Evolutionary conservation across 2,329 filamentous ascomycete species (phyloP).

Genomic region (Penicillium sp.): DNA sequence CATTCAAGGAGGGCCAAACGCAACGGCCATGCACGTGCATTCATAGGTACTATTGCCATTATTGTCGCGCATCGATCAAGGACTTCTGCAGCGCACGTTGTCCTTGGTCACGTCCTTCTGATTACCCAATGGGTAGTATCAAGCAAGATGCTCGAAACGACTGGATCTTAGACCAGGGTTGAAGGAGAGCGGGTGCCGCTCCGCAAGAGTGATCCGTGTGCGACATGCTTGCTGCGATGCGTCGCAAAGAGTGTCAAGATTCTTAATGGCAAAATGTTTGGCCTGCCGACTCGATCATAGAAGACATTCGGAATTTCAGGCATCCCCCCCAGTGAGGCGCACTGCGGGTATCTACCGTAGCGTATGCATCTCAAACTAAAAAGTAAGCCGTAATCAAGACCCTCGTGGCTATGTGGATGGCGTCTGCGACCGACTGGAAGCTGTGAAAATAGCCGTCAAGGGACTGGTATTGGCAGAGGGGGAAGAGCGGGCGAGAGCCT

Average conservation of each 20-base stretch:
- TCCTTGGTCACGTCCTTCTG: not conserved
- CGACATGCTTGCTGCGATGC: not conserved
- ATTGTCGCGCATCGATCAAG: not conserved
- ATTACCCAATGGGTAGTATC: not conserved
- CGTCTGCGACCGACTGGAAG: not conserved
- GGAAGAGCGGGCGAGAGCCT: not conserved
- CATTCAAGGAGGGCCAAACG: not conserved
- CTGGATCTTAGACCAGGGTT: too few relatives aligned
- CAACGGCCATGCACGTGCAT: not conserved
- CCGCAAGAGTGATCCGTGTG: not conserved
- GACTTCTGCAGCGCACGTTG: not conserved
- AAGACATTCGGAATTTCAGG: not conserved
- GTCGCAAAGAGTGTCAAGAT: not conserved
- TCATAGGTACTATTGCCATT: not conserved
- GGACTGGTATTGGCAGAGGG: too few relatives aligned
- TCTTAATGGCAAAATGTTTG: not conserved
- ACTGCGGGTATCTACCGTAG: not conserved
- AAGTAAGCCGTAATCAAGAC: not conserved
- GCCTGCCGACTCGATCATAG: not conserved
- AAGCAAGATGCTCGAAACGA: not conserved
- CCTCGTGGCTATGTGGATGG: not conserved
- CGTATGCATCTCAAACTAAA: not conserved
- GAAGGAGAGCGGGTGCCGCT: not conserved
- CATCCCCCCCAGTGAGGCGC: not conserved
- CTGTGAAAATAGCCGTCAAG: not conserved